These are phyloP conservation scores for Yamagishiella unicocca DNA, from an alignment of 139 green algal genomes.

Conservation along the genomic window DNA sequence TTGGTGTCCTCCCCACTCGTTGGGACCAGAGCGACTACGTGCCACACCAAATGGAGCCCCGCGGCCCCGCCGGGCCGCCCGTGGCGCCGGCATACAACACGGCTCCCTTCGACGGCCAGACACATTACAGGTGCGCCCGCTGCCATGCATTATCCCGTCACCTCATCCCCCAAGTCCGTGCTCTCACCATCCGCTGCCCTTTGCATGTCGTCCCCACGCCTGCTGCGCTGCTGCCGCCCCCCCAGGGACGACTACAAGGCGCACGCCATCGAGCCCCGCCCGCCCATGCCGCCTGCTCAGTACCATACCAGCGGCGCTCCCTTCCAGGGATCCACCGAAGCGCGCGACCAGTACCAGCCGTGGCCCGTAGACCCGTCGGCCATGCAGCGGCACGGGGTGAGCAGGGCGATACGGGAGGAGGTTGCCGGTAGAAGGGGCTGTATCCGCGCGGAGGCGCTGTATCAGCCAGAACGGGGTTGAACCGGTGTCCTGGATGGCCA, in stretches of 20 bases:
- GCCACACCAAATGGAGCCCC: background rate
- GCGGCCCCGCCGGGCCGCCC: background rate
- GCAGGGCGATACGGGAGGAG: background rate
- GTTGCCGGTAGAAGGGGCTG: too few relatives aligned
- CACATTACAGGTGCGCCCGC: background rate
- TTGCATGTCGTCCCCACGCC: background rate
- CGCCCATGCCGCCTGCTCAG: background rate
- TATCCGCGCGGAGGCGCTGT: too few relatives aligned
- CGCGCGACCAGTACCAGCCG: conserved; percentile 41
- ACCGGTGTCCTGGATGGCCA: too few relatives aligned
- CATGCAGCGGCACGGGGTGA: conserved; percentile 10
- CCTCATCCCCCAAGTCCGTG: background rate
- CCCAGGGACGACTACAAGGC: conserved; percentile 45
- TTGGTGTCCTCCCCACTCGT: too few relatives aligned
- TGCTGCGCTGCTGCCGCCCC: background rate
- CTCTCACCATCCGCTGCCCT: background rate
- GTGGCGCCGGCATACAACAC: background rate
- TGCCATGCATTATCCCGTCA: background rate
- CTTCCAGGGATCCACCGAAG: conserved; percentile 45
- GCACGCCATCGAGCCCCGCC: conserved; percentile 47
- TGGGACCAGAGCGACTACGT: conserved; percentile 21
- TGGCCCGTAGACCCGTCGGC: conserved; percentile 55
- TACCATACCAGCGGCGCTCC: conserved; percentile 22
- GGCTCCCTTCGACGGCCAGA: conserved; percentile 47
- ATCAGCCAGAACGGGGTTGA: too few relatives aligned